phyloP scores from a whole-genome alignment of 148 eudicot genomes.

The Rhododendron simsii region DNA sequence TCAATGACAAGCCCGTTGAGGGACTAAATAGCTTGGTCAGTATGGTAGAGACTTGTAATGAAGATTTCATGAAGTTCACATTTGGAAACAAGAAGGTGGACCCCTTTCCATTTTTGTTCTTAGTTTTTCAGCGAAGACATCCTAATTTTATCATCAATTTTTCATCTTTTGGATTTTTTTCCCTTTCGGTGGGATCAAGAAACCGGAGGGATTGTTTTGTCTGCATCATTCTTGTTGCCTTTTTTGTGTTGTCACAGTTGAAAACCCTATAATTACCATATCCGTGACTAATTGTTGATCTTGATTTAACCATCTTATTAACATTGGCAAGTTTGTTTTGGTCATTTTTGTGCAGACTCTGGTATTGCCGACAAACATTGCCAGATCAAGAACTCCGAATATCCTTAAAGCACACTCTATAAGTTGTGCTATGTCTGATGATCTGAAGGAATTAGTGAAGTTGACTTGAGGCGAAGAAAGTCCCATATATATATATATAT shows the following conservation, averaged over 20 bases:
- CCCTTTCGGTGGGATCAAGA: neutral
- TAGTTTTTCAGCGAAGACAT: neutral
- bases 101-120: neutral
- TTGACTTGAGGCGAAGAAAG: neutral
- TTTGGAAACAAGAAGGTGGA: constrained; percentile 31
- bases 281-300: neutral
- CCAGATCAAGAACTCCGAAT: neutral
- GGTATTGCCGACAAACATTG: neutral
- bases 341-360: neutral
- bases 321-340: neutral
- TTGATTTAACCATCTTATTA: neutral
- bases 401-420: neutral
- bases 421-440: constrained; percentile 5
- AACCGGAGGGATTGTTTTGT: neutral
- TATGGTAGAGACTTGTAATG: constrained; percentile 31
- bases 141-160: neutral
- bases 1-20: constrained; percentile 38
- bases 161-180: neutral
- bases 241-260: neutral
- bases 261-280: neutral
- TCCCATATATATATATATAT: neutral
- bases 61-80: constrained; percentile 33
- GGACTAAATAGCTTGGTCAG: constrained; percentile 36
- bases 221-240: neutral
- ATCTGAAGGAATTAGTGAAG: neutral